Percentiles rank a stretch among this genome's conserved stretches.
Conservation (phyloP, 2,329 filamentous ascomycete genomes). For the Aspergillus tubingensis region DNA sequence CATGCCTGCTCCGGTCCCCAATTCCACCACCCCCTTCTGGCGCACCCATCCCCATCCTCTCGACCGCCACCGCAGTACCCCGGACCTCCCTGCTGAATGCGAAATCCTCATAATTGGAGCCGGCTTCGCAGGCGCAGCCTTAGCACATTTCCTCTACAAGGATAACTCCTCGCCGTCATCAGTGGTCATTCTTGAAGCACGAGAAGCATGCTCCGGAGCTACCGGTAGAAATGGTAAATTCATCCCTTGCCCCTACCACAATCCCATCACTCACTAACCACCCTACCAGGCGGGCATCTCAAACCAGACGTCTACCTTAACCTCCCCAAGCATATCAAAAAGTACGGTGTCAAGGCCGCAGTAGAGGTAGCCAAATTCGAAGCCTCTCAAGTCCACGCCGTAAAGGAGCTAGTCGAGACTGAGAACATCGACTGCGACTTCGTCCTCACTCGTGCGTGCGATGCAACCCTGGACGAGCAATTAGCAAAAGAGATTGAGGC, state of each 20-base stretch:
- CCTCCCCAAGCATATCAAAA: conserved; percentile 36
- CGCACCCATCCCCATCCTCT: conserved; percentile 11
- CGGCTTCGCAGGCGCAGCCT: conserved; percentile 48
- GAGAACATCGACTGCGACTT: conserved; percentile 50
- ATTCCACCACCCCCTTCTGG: conserved; percentile 14
- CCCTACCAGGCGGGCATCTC: conserved; percentile 38
- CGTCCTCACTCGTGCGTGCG: conserved; percentile 40
- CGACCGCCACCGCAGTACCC: conserved; percentile 15
- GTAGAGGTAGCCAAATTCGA: conserved; percentile 45
- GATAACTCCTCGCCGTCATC: conserved; percentile 17
- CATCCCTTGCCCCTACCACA: too few species aligned
- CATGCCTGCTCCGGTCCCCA: background rate
- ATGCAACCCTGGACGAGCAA: conserved; percentile 42
- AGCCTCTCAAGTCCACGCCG: conserved; percentile 39
- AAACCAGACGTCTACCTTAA: conserved; percentile 46
- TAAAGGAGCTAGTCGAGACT: conserved; percentile 42
- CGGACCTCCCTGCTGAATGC: conserved; percentile 36
- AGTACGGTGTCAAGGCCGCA: conserved; percentile 37
- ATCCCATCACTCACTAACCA: background rate
- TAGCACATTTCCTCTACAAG: conserved; percentile 44
- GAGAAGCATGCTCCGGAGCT: conserved; percentile 45
- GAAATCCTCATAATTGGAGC: conserved; percentile 52
- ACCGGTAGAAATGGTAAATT: conserved; percentile 44
- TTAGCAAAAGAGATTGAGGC: conserved; percentile 14
- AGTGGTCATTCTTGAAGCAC: conserved; percentile 44